Percentiles rank a stretch among this genome's conserved stretches.
These are phyloP conservation scores for Penicillium sp. DNA, from an alignment of 2,329 filamentous ascomycete genomes.

Conservation along the genomic window DNA sequence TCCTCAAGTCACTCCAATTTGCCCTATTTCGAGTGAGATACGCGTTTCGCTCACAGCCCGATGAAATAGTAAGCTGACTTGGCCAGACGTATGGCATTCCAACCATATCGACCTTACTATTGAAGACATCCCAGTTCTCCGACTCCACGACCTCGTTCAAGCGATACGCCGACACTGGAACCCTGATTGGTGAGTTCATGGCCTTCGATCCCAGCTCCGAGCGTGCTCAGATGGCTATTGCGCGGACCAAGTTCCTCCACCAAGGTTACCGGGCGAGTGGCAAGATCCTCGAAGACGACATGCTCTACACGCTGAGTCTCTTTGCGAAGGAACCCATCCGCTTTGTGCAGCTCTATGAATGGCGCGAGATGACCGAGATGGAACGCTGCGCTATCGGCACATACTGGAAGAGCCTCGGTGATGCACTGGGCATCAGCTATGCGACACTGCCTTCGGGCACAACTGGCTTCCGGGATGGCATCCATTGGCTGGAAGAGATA, in stretches of 20 bases:
- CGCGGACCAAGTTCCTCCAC: constrained; percentile 64
- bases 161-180: constrained; percentile 52
- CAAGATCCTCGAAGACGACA: constrained; percentile 60
- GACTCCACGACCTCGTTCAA: constrained; percentile 49
- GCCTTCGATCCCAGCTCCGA: constrained; percentile 44
- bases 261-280: constrained; percentile 54
- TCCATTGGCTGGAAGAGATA: constrained; percentile 53
- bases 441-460: constrained; percentile 40
- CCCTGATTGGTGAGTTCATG: constrained; percentile 51
- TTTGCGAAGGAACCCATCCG: constrained; percentile 64
- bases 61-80: no score
- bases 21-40: constrained; percentile 54
- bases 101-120: constrained; percentile 51
- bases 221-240: constrained; percentile 52
- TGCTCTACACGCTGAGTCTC: constrained; percentile 63
- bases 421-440: constrained; percentile 64
- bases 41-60: background rate
- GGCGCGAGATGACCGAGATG: constrained; percentile 64
- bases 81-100: constrained; percentile 56
- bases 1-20: constrained; percentile 54
- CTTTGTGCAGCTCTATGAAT: constrained; percentile 66
- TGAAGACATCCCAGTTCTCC: constrained; percentile 50
- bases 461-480: constrained; percentile 47
- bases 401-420: constrained; percentile 69
- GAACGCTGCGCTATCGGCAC: constrained; percentile 65